These are phyloP conservation scores for Nemania sp. DNA, from an alignment of 2,329 filamentous ascomycete genomes.

Conservation along the genomic window DNA sequence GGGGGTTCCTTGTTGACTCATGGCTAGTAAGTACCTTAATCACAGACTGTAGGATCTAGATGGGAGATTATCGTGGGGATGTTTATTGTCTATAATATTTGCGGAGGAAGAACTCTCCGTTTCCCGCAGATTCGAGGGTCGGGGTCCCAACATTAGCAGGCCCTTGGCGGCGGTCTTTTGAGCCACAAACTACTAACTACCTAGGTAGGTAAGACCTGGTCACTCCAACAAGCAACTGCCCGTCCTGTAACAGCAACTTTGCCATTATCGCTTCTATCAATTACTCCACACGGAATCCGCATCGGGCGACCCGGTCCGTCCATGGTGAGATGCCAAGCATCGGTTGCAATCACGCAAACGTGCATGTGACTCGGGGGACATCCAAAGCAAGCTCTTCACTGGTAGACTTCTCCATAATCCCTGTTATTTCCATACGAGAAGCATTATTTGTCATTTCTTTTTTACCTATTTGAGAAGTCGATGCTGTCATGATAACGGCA, in stretches of 20 bases:
- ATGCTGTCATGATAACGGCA: no score
- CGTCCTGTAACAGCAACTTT: no score
- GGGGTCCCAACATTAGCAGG: neutral
- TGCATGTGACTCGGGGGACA: no score
- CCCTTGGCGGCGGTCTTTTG: neutral
- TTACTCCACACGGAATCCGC: neutral
- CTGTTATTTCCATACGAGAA: no score
- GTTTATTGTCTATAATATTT: neutral
- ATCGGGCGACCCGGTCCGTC: neutral
- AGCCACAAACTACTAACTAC: no score
- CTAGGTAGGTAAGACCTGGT: neutral
- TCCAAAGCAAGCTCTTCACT: no score
- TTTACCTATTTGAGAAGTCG: no score
- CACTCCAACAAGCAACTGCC: neutral
- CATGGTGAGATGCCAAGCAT: no score
- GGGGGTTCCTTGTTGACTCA: conserved; percentile 13
- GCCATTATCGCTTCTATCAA: neutral
- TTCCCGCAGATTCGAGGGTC: neutral
- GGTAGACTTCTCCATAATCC: no score
- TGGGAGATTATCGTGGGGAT: neutral
- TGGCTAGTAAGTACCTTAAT: no score
- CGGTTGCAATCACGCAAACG: no score
- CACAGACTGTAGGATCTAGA: neutral
- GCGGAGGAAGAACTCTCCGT: neutral
- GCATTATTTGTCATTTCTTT: no score